phyloP scores from a whole-genome alignment of 2,329 filamentous ascomycete species.

The Metarhizium rileyi region DNA sequence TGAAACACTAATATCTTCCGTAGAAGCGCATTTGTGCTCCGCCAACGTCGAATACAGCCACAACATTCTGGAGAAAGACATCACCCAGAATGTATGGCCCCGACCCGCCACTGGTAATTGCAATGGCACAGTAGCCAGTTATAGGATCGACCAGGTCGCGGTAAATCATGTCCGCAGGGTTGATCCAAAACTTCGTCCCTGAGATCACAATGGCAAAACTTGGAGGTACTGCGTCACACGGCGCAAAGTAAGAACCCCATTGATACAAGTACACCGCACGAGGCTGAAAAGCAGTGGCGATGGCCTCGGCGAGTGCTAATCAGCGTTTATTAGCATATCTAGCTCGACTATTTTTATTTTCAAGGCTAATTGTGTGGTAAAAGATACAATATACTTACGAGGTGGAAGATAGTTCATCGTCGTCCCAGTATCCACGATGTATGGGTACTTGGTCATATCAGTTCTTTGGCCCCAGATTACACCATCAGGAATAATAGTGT shows the following conservation, averaged over 20 bases:
- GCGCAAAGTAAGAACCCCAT: slow-evolving; percentile 38
- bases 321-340: not conserved
- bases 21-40: slow-evolving; percentile 37
- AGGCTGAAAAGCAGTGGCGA: slow-evolving; percentile 37
- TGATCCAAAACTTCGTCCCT: slow-evolving; percentile 35
- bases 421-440: slow-evolving; percentile 43
- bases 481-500: slow-evolving; percentile 42
- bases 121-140: slow-evolving; percentile 38
- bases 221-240: slow-evolving; percentile 37
- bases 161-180: slow-evolving; percentile 38
- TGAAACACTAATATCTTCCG: slow-evolving; percentile 12
- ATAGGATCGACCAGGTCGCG: slow-evolving; percentile 31
- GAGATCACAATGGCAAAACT: slow-evolving; percentile 35
- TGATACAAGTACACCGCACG: slow-evolving; percentile 35
- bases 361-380: not conserved
- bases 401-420: slow-evolving; percentile 41
- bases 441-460: slow-evolving; percentile 34
- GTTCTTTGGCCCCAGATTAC: slow-evolving; percentile 33
- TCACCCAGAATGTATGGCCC: slow-evolving; percentile 41
- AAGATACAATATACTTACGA: slow-evolving; percentile 23
- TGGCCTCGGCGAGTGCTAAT: slow-evolving; percentile 35
- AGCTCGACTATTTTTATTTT: not conserved
- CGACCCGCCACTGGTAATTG: slow-evolving; percentile 32
- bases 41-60: slow-evolving; percentile 39
- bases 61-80: slow-evolving; percentile 40